Evolutionary conservation across 805 yeast species (phyloP).

Genomic region (Metschnikowia arizonensis): DNA sequence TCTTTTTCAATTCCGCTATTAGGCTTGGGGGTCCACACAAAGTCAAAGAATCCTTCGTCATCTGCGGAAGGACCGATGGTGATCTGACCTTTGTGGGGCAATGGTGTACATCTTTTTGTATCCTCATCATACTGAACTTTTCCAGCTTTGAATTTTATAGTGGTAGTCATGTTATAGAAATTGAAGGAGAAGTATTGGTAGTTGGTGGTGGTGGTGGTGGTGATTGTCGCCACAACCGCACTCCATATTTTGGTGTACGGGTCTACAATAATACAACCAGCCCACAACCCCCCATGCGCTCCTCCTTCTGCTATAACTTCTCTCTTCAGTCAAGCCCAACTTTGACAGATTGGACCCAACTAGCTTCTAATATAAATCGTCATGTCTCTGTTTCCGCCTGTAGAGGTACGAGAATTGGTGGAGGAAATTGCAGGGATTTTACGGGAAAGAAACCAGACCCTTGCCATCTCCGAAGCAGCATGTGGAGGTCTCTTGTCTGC

Average conservation of each 20-base stretch:
- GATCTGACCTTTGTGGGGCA: conserved; percentile 63
- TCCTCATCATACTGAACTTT: conserved; percentile 61
- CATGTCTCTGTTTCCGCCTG: conserved; percentile 54
- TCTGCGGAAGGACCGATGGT: conserved; percentile 59
- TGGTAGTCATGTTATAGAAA: conserved; percentile 15
- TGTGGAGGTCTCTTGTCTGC: conserved; percentile 86
- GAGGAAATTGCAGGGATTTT: conserved; percentile 55
- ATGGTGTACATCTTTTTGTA: conserved; percentile 64
- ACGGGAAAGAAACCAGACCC: conserved; percentile 51
- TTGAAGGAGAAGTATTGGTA: neutral
- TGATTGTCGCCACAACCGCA: conserved; percentile 1
- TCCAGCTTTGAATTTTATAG: conserved; percentile 72
- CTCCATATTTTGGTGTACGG: conserved; percentile 4
- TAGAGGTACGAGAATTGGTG: conserved; percentile 48
- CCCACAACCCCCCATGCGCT: too few species aligned
- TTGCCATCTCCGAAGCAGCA: conserved; percentile 83
- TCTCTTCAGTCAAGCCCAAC: too few species aligned
- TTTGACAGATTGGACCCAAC: neutral
- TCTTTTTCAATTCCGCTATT: conserved; percentile 48
- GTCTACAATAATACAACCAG: neutral
- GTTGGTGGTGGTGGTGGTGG: too few species aligned
- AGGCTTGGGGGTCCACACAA: conserved; percentile 67
- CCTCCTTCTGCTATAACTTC: too few species aligned
- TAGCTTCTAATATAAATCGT: neutral
- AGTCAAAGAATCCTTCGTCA: conserved; percentile 66